A percentile compares a stretch with the other conserved stretches of the same genome.
Conservation (phyloP, 306 rosid genomes). For the Sicyos edulis region DNA sequence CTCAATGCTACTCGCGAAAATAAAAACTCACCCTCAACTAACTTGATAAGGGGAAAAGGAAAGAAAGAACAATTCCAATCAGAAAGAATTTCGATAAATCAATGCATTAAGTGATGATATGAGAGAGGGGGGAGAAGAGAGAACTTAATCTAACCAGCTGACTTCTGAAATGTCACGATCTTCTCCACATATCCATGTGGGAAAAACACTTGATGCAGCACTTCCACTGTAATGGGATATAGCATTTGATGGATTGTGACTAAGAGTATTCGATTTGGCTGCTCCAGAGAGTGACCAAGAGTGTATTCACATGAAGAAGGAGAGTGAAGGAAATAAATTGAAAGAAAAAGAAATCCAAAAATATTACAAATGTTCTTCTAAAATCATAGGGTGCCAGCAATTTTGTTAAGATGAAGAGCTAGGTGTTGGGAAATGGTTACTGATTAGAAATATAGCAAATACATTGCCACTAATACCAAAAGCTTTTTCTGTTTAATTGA, state of each 20-base stretch:
- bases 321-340: conserved; percentile 86
- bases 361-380: conserved; percentile 10
- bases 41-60: conserved; percentile 13
- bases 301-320: conserved; percentile 79
- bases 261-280: conserved; percentile 99
- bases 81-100: background rate
- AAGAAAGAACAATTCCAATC: background rate
- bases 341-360: conserved; percentile 41
- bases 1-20: background rate
- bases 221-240: conserved; percentile 99
- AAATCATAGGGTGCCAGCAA: background rate
- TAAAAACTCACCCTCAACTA: background rate
- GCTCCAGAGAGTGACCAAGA: conserved; percentile 61
- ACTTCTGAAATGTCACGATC: conserved; percentile 99
- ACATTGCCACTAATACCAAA: conserved; percentile 7
- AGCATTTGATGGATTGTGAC: conserved; percentile 98
- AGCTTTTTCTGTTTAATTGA: background rate
- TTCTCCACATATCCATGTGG: conserved; percentile 99
- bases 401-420: background rate
- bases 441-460: background rate
- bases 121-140: conserved; percentile 44
- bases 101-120: conserved; percentile 11
- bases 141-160: conserved; percentile 96
- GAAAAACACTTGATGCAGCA: conserved; percentile 95
- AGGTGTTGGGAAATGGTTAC: conserved; percentile 8